Percentiles rank a stretch among this genome's conserved stretches.
Evolutionary conservation across 2,329 filamentous ascomycete genomes (phyloP).

Genomic region (Hansfordia pulvinata): DNA sequence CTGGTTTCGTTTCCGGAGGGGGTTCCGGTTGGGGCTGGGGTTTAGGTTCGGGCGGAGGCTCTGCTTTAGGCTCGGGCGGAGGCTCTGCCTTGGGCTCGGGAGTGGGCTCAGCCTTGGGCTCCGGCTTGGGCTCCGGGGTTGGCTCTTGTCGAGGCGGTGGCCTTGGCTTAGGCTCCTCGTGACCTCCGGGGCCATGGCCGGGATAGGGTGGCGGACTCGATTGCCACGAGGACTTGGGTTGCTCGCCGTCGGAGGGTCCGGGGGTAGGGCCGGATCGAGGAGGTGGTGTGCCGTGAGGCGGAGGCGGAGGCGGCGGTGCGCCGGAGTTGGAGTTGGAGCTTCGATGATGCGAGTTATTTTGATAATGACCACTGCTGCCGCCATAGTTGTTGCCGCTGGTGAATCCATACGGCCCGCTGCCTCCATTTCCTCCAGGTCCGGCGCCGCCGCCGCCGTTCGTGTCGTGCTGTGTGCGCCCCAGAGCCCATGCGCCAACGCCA

Average conservation of each 20-base stretch:
- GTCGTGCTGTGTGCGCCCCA: constrained; percentile 50
- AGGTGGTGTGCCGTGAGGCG: constrained; percentile 18
- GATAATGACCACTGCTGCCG: no score
- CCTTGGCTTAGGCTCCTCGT: no score
- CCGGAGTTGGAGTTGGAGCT: constrained; percentile 8
- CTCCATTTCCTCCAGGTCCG: constrained; percentile 5
- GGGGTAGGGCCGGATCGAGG: constrained; percentile 12
- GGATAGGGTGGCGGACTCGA: no score
- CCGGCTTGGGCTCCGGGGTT: constrained; percentile 7
- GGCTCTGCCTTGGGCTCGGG: constrained; percentile 8
- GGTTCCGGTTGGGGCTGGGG: constrained; percentile 11
- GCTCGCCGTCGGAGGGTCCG: constrained; percentile 12
- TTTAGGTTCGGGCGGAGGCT: constrained; percentile 10
- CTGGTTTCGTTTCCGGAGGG: constrained; percentile 14
- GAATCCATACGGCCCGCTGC: no score
- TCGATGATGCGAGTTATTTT: no score
- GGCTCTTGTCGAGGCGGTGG: constrained; percentile 10
- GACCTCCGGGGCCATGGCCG: no score
- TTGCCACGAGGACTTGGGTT: constrained; percentile 25
- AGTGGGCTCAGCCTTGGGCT: constrained; percentile 2
- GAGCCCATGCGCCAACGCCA: constrained; percentile 65
- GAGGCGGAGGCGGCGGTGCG: constrained; percentile 20
- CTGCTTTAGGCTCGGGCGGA: constrained; percentile 2
- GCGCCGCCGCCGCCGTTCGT: constrained; percentile 14
- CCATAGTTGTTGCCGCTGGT: no score